These are phyloP conservation scores for Metarhizium sp. DNA, from an alignment of 2,329 filamentous ascomycete genomes.

Conservation along the genomic window DNA sequence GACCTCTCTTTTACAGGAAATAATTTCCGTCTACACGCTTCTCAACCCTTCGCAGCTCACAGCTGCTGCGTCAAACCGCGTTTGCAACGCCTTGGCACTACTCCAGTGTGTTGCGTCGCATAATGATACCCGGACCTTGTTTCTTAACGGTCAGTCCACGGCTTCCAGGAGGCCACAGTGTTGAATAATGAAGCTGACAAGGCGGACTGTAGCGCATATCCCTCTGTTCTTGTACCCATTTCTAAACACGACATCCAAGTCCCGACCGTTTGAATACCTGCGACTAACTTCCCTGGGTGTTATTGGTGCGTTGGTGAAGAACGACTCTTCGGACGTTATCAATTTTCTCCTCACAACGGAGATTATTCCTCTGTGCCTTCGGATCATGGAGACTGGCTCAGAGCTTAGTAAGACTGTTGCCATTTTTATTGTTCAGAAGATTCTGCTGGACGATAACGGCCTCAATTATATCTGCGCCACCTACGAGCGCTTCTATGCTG, in stretches of 20 bases:
- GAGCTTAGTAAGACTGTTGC: slow-evolving; percentile 98
- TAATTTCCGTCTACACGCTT: slow-evolving; percentile 95
- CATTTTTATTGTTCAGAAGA: slow-evolving; percentile 99
- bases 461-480: slow-evolving; percentile 98
- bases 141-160: slow-evolving; percentile 66
- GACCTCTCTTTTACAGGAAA: slow-evolving; percentile 94
- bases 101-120: slow-evolving; percentile 96
- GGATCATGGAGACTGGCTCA: slow-evolving; percentile 98
- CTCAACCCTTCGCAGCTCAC: slow-evolving; percentile 96
- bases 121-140: slow-evolving; percentile 88
- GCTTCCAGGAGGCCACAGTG: background rate
- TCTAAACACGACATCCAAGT: slow-evolving; percentile 97
- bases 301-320: slow-evolving; percentile 95
- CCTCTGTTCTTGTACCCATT: slow-evolving; percentile 97
- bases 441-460: slow-evolving; percentile 90
- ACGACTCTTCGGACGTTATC: slow-evolving; percentile 96
- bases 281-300: slow-evolving; percentile 92
- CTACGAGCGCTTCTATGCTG: slow-evolving; percentile 96
- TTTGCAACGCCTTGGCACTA: slow-evolving; percentile 92
- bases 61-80: slow-evolving; percentile 91
- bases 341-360: slow-evolving; percentile 98
- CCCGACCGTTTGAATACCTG: slow-evolving; percentile 92
- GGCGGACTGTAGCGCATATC: slow-evolving; percentile 64
- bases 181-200: slow-evolving; percentile 3
- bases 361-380: slow-evolving; percentile 92